Conservation (phyloP, 352 stramenopile species). For the Peronospora tabacina region DNA sequence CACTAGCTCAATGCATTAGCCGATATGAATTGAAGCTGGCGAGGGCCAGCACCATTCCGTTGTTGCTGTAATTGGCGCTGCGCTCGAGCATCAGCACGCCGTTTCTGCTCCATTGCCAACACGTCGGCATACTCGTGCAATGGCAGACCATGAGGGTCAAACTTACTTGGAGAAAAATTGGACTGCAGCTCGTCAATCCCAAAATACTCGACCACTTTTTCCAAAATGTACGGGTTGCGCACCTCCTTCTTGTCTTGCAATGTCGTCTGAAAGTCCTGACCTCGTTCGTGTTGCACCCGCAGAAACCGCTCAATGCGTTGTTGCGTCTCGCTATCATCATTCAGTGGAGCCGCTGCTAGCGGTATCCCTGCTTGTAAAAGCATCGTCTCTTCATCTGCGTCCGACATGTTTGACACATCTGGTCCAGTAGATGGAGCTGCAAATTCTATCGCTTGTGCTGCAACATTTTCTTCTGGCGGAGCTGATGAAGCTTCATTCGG, state of each 20-base stretch:
- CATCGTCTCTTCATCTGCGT: conserved; percentile 31
- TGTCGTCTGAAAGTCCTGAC: conserved; percentile 55
- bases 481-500: neutral
- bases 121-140: conserved; percentile 66
- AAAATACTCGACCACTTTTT: conserved; percentile 85
- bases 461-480: conserved; percentile 4
- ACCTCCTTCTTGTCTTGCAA: conserved; percentile 81
- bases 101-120: conserved; percentile 58
- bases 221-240: conserved; percentile 79
- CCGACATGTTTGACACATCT: conserved; percentile 6
- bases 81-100: conserved; percentile 32
- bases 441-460: conserved; percentile 3
- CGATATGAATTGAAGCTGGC: conserved; percentile 23
- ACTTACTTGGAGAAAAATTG: conserved; percentile 57
- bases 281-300: conserved; percentile 28
- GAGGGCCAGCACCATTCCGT: conserved; percentile 5
- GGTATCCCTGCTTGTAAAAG: conserved; percentile 37
- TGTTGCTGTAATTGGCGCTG: conserved; percentile 34
- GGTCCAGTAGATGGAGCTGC: neutral
- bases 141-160: conserved; percentile 58
- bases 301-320: conserved; percentile 65
- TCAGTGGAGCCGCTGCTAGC: conserved; percentile 18
- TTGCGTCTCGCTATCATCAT: conserved; percentile 30
- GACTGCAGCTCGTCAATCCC: conserved; percentile 74
- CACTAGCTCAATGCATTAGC: conserved; percentile 5